Evolutionary conservation across 768 basidiomycete genomes (phyloP), one percentile per base, ranked within the genome.

Genomic region (Leccinum broughii): DNA sequence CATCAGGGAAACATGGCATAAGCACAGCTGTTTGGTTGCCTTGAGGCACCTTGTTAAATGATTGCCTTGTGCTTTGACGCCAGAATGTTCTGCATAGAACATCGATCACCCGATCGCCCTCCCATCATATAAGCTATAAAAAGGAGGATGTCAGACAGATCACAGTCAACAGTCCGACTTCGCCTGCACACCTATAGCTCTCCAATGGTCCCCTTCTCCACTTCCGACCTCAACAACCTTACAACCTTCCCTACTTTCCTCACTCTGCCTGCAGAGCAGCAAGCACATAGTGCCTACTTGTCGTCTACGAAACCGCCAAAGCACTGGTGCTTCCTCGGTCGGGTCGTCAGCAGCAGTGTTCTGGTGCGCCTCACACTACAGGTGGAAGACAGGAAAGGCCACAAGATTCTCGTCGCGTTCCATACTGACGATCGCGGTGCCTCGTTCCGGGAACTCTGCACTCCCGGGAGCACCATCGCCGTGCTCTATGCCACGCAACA

Each of bases 261-360:
- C 39, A 54, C 53, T 20, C 63, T 72, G 13, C 71, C 71, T n/a
- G 22, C 34, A n/a, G 72, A 73, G 56, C 56, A 61, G 48, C 62
- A 65, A 22, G 49, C 62, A 54, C 64, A 59, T 10, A 63, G 64
- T 14, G 22, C 63, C 13, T 61, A 64, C 60, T 64, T 63, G 51
- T 65, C 70, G 41, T 64, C 72, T 7, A 55, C 55, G n/a, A 73
- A 56, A 44, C 66, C 68, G n/a, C 66, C 62, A 26, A 70, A 58
- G 46, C 71, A 72, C 57, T 72, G 71, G 71, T 72, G 72, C 46
- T 72, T 73, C 49, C 64, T 72, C 5, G 71, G 71, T 5, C 63
- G 54, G 26, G 66, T 72, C 15, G 58, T 72, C 50, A 68, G 66
- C 15, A 72, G 63, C 5, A 22, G 28, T n/a, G 59, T 66, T 22